phyloP scores from a whole-genome alignment of 306 rosid genomes.

The Trifolium pratense region DNA sequence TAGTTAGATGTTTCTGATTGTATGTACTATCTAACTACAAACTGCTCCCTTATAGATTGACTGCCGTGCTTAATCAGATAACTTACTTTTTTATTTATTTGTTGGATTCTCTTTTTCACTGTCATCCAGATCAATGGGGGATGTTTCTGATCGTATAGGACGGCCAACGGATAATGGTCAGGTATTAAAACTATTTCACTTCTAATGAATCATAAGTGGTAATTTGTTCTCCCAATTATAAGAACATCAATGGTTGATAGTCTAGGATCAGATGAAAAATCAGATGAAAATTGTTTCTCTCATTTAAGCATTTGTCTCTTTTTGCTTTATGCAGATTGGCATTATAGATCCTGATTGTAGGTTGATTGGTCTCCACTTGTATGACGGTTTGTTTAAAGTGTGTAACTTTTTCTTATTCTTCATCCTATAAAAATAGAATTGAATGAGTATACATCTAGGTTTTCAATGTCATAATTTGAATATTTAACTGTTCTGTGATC shows the following conservation, averaged over 20 bases:
- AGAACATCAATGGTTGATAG: conserved; percentile 14
- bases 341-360: conserved; percentile 97
- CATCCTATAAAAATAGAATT: conserved; percentile 17
- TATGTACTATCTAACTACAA: not conserved
- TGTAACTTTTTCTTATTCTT: conserved; percentile 27
- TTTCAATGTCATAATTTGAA: conserved; percentile 15
- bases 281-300: conserved; percentile 18
- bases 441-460: conserved; percentile 2
- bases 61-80: not conserved
- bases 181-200: conserved; percentile 53
- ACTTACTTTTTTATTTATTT: not conserved
- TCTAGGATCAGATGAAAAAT: conserved; percentile 22
- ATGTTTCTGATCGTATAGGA: conserved; percentile 97
- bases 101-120: conserved; percentile 15
- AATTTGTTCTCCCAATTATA: conserved; percentile 33
- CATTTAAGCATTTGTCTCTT: conserved; percentile 22
- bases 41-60: not conserved
- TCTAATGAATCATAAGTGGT: conserved; percentile 7
- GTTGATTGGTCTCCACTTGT: conserved; percentile 95
- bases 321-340: conserved; percentile 77
- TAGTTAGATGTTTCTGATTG: not conserved
- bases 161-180: conserved; percentile 98
- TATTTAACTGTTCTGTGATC: conserved; percentile 35
- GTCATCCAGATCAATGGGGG: conserved; percentile 91
- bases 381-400: conserved; percentile 96